phyloP scores from a whole-genome alignment of 2,329 filamentous ascomycete species.

The Fusarium paranaense region DNA sequence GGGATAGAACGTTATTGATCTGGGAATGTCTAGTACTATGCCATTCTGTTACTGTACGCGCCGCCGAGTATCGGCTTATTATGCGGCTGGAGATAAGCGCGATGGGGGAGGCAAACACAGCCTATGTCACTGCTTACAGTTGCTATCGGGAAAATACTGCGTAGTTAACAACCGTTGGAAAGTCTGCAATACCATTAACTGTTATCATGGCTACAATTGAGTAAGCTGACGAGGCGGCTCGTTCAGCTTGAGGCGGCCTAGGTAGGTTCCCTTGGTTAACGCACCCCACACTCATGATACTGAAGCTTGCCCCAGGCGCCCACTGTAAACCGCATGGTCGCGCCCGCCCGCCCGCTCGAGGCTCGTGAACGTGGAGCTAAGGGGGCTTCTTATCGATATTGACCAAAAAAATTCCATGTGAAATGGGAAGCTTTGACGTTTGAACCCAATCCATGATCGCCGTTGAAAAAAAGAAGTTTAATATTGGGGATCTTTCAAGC shows the following conservation, averaged over 20 bases:
- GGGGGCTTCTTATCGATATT: slow-evolving; percentile 26
- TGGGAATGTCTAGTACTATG: not conserved
- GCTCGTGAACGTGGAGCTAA: slow-evolving; percentile 31
- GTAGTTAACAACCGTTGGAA: not conserved
- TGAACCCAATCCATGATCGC: not conserved
- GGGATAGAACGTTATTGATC: not conserved
- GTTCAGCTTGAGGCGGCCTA: not conserved
- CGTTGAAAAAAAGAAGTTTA: not conserved
- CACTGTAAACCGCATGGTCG: slow-evolving; percentile 23
- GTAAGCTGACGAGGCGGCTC: not conserved
- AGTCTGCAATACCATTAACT: not conserved
- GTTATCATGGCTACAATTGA: not conserved
- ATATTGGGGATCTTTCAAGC: slow-evolving; percentile 15
- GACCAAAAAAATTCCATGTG: slow-evolving; percentile 7
- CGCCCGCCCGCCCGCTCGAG: slow-evolving; percentile 8
- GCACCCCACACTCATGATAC: slow-evolving; percentile 37
- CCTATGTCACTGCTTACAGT: not conserved
- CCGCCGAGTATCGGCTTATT: not conserved
- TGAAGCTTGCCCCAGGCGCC: slow-evolving; percentile 30
- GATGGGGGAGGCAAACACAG: not conserved
- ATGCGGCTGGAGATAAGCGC: not conserved
- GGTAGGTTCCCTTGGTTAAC: not conserved
- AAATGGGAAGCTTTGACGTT: not conserved
- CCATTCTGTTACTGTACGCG: not conserved
- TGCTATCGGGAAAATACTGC: not conserved